phyloP scores from a whole-genome alignment of 2,329 filamentous ascomycete species.

The Fusarium lateritium region DNA sequence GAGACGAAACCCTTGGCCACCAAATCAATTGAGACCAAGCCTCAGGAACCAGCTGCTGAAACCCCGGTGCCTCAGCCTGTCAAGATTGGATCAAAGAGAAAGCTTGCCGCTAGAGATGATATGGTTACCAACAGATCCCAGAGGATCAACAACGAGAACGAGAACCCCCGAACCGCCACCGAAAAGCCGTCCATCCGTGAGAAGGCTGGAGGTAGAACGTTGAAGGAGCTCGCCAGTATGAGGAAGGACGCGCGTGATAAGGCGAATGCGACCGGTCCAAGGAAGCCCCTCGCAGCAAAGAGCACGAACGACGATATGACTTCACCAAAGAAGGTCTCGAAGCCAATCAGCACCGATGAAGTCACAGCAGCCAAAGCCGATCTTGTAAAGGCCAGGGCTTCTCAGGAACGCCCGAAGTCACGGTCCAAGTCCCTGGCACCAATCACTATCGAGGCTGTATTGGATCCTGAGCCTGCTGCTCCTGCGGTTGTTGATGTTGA shows the following conservation, averaged over 20 bases:
- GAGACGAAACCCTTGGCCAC: slow-evolving; percentile 10
- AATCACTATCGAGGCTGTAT: slow-evolving; percentile 39
- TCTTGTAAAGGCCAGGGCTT: slow-evolving; percentile 47
- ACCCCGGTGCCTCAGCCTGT: slow-evolving; percentile 40
- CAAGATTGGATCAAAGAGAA: slow-evolving; percentile 71
- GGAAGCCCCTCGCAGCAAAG: slow-evolving; percentile 69
- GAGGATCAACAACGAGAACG: slow-evolving; percentile 50
- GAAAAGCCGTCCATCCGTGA: slow-evolving; percentile 53
- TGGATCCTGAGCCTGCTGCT: slow-evolving; percentile 33
- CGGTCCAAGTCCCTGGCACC: slow-evolving; percentile 49
- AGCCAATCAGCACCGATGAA: slow-evolving; percentile 54
- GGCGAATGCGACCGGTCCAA: slow-evolving; percentile 51
- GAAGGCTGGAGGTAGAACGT: slow-evolving; percentile 58
- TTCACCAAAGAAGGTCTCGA: slow-evolving; percentile 69
- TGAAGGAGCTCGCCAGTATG: slow-evolving; percentile 62
- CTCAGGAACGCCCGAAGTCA: slow-evolving; percentile 47
- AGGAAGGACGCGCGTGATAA: slow-evolving; percentile 59
- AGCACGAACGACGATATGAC: slow-evolving; percentile 72
- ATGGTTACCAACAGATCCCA: slow-evolving; percentile 56
- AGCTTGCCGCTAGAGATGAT: slow-evolving; percentile 70
- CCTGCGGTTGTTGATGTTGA: slow-evolving; percentile 30
- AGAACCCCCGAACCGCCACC: slow-evolving; percentile 31
- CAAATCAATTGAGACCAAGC: slow-evolving; percentile 20
- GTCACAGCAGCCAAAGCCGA: slow-evolving; percentile 58
- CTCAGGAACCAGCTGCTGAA: slow-evolving; percentile 17